phyloP scores from a whole-genome alignment of 2,329 filamentous ascomycete species.

The Hypoxylon sp. region DNA sequence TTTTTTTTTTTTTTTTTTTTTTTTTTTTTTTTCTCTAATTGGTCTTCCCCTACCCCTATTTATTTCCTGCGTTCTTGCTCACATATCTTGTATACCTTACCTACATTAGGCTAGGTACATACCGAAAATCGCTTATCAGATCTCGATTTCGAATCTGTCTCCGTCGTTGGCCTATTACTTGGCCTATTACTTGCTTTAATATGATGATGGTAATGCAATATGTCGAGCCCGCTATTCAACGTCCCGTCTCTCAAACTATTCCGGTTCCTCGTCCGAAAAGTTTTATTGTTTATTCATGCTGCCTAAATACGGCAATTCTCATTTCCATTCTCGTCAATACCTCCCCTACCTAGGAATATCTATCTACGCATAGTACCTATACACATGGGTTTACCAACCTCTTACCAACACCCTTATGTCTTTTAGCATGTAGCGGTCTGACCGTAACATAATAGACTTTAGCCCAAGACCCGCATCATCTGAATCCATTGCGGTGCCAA shows the following conservation, averaged over 20 bases:
- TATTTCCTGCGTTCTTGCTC: slow-evolving; percentile 5
- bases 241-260: background rate
- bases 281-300: slow-evolving; percentile 15
- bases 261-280: background rate
- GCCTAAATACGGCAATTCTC: slow-evolving; percentile 2
- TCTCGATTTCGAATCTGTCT: slow-evolving; percentile 16
- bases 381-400: background rate
- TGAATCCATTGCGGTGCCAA: slow-evolving; percentile 23
- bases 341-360: background rate
- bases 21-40: background rate
- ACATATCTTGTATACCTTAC: background rate
- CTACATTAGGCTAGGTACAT: background rate
- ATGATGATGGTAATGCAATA: background rate
- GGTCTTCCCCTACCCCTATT: background rate
- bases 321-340: background rate
- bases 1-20: background rate
- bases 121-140: slow-evolving; percentile 8
- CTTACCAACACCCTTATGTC: slow-evolving; percentile 5
- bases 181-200: background rate
- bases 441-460: slow-evolving; percentile 8
- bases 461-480: slow-evolving; percentile 13
- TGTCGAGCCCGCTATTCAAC: background rate
- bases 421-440: slow-evolving; percentile 11
- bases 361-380: background rate
- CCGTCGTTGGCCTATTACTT: background rate